These are phyloP conservation scores for Gynochthodes officinalis DNA, from an alignment of 257 asterid genomes.

Conservation along the genomic window DNA sequence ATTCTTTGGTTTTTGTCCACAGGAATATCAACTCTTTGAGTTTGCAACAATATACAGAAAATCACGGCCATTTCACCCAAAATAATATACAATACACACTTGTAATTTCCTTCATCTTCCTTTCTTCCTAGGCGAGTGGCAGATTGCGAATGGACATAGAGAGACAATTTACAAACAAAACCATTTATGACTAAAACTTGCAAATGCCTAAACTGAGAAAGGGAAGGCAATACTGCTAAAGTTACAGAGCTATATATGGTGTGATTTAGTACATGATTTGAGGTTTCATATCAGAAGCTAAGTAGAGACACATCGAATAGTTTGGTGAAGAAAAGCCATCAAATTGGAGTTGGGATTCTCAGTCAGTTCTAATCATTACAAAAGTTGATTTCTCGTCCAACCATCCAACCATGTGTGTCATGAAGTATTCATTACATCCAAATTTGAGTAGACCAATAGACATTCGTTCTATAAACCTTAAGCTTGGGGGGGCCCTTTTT, in stretches of 20 bases:
- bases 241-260: not conserved
- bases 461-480: not conserved
- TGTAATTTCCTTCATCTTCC: not conserved
- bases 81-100: not conserved
- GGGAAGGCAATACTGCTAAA: not conserved
- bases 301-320: not conserved
- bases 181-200: not conserved
- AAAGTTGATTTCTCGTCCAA: constrained; percentile 23
- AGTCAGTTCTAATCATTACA: constrained; percentile 33
- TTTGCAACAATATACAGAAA: not conserved
- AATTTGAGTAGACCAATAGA: not conserved
- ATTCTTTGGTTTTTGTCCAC: too few relatives aligned
- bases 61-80: not conserved
- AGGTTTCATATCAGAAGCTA: too few relatives aligned
- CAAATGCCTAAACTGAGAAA: not conserved
- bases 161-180: not conserved
- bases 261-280: not conserved
- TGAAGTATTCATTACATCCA: not conserved
- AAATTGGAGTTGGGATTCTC: constrained; percentile 19
- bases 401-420: constrained; percentile 7
- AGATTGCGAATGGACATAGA: not conserved
- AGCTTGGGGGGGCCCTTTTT: not conserved
- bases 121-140: too few relatives aligned
- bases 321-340: constrained; percentile 34
- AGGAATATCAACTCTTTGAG: not conserved